Evolutionary conservation across 192 early-diverging fungal species (phyloP).

Genomic region (Mortierella hygrophila): DNA sequence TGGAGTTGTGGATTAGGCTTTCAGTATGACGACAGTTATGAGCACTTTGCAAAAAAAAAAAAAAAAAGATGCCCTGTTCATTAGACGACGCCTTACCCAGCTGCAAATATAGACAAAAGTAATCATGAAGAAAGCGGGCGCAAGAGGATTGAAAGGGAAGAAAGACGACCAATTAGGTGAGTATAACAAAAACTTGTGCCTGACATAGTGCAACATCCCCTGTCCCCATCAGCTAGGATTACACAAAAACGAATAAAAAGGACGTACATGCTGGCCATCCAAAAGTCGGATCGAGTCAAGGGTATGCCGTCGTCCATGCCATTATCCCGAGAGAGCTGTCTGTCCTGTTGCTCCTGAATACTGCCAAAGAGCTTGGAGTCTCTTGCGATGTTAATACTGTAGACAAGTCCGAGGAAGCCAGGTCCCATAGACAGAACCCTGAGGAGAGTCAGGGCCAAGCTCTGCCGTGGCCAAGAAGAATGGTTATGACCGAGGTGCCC

Average conservation of each 20-base stretch:
- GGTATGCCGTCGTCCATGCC: constrained; percentile 7
- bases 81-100: constrained; percentile 38
- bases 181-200: not conserved
- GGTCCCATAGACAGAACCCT: constrained; percentile 28
- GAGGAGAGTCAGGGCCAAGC: constrained; percentile 30
- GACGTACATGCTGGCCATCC: constrained; percentile 47
- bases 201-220: not conserved
- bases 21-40: not conserved
- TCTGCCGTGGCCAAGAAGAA: constrained; percentile 26
- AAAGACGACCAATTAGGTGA: not conserved
- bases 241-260: not conserved
- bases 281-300: constrained; percentile 44
- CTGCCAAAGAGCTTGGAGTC: constrained; percentile 5
- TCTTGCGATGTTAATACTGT: constrained; percentile 27
- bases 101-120: not conserved
- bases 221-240: not conserved
- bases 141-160: not conserved
- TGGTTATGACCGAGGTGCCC: constrained; percentile 41
- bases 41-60: not conserved
- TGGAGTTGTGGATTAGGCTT: constrained; percentile 5
- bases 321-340: constrained; percentile 3
- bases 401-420: constrained; percentile 33
- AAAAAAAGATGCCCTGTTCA: not conserved
- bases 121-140: not conserved
- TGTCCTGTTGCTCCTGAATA: constrained; percentile 8